Base-by-base conservation (phyloP, 1,284 basidiomycete genomes). In the Cryptococcus sp. region DNA sequence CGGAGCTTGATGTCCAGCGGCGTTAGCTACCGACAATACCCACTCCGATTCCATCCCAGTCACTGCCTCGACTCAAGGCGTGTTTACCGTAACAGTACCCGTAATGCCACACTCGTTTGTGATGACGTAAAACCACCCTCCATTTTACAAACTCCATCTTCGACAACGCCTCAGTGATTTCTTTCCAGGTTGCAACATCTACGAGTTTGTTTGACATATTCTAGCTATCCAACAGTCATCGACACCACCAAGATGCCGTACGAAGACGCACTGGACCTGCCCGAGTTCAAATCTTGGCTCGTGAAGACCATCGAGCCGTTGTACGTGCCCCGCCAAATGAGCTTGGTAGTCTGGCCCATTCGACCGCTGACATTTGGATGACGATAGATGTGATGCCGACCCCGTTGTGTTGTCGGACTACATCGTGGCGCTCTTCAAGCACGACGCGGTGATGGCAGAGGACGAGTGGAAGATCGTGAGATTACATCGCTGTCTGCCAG, bases 401-500 rank as follows among this genome's bases (percentile, higher is more conserved):
- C 93, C 94, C 23, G 87, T 88, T 38, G 92, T 94, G 20, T 85
- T 98, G 52, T 88, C 91, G 15, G 93, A 97, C 75, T 98, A 97
- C 75, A 89, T 97, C 66, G 85, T 96, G 50, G 94, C 94, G n/a
- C 82, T 98, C 53, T 81, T 97, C 57, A 93, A 93, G 74, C 91
- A 95, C 77, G 91, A 92, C 78, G 86, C 86, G 13, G 62, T 58
- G n/a, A 61, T 76, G 11, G 83, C 88, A 5, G 90, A 93, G 71
- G 75, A 78, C n/a, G 89, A 94, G 64, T 87, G 96, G 82, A 83
- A 88, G 65, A 85, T 86, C 62, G 89, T 75, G 38, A 52, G 72
- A 50, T 10, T 13, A 4, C 17, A 8, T n/a, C 17, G 15, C 43
- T 41, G 4, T 20, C 25, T 19, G 13, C 11, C 2, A 11, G 4